These are phyloP conservation scores for Pichia occidentalis DNA, from an alignment of 805 yeast species.

Conservation along the genomic window DNA sequence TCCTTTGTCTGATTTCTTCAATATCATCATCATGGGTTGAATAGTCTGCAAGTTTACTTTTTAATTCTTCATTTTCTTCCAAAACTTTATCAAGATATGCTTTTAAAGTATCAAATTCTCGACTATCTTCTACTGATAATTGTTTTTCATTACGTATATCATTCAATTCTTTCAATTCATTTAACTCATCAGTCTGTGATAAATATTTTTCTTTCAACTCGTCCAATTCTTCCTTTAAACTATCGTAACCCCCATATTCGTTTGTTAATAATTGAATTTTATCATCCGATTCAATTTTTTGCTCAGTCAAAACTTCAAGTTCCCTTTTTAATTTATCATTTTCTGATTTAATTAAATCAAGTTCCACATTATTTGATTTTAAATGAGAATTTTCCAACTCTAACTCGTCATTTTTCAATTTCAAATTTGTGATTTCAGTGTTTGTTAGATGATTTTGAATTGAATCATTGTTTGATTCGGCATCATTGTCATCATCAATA, in stretches of 20 bases:
- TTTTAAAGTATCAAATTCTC: conserved; percentile 14
- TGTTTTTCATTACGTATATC: conserved; percentile 13
- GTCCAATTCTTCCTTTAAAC: conserved; percentile 7
- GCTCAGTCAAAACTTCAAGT: conserved; percentile 5
- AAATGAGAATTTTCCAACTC: conserved; percentile 11
- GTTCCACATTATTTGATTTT: conserved; percentile 1
- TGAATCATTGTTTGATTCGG: not conserved
- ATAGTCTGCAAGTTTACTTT: conserved; percentile 1
- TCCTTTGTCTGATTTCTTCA: too few relatives aligned
- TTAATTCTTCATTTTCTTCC: conserved; percentile 13
- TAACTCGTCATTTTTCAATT: conserved; percentile 1
- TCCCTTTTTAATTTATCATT: conserved; percentile 6
- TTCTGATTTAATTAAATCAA: conserved; percentile 2
- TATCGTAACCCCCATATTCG: conserved; percentile 9
- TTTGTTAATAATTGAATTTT: not conserved
- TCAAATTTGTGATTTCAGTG: not conserved
- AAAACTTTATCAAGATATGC: conserved; percentile 15
- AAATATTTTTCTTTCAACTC: conserved; percentile 1
- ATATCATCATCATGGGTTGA: not conserved
- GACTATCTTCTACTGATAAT: conserved; percentile 10
- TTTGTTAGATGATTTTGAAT: not conserved
- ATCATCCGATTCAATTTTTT: conserved; percentile 1
- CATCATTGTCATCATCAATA: conserved; percentile 10
- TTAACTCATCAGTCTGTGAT: conserved; percentile 9
- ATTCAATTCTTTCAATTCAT: conserved; percentile 9